Conservation (phyloP, 768 basidiomycete species). For the Kwoniella botswanensis region DNA sequence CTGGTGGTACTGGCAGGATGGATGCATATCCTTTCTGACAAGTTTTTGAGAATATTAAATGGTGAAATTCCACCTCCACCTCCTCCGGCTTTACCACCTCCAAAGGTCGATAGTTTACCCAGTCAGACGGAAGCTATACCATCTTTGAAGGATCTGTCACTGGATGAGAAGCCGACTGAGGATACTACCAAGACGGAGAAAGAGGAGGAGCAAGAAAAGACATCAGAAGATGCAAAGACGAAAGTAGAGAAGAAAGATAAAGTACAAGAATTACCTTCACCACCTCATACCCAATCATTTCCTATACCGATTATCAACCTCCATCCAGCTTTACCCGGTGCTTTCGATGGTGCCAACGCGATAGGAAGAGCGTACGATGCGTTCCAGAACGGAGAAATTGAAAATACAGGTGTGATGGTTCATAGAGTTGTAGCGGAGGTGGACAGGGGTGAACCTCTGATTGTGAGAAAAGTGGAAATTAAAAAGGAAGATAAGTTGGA, state of each 20-base stretch:
- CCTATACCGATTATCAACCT: conserved; percentile 89
- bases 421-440: conserved; percentile 92
- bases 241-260: background rate
- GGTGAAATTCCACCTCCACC: conserved; percentile 51
- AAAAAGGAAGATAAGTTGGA: conserved; percentile 72
- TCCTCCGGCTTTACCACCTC: conserved; percentile 33
- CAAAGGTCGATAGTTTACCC: conserved; percentile 14
- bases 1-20: conserved; percentile 94
- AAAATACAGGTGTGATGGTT: conserved; percentile 83
- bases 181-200: background rate
- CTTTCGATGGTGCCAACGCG: conserved; percentile 94
- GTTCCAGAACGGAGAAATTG: conserved; percentile 79
- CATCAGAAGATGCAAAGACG: background rate
- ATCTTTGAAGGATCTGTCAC: conserved; percentile 8
- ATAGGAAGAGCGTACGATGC: conserved; percentile 88
- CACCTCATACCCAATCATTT: conserved; percentile 21
- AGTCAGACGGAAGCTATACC: conserved; percentile 31
- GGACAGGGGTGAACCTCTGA: conserved; percentile 84
- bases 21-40: conserved; percentile 93
- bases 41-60: conserved; percentile 73
- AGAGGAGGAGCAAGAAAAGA: conserved; percentile 3
- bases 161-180: background rate
- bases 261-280: conserved; percentile 3
- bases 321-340: conserved; percentile 92
- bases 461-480: conserved; percentile 79